A percentile compares a stretch with the other conserved stretches of the same genome.
phyloP scores from a whole-genome alignment of 345 rosid species.

The Gynandropsis gynandra region DNA sequence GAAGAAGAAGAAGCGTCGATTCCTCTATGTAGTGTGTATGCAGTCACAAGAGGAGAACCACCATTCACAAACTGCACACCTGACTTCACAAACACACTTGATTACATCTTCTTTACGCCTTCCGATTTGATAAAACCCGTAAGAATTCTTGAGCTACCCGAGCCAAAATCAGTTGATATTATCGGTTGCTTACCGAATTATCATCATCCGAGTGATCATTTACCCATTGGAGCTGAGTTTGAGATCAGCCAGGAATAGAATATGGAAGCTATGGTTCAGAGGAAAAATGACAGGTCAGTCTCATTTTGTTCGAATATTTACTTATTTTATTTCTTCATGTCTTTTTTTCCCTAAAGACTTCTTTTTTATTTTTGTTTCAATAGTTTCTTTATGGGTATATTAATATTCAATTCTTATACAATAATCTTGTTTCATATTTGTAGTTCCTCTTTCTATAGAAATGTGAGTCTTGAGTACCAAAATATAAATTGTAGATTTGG shows the following conservation, averaged over 20 bases:
- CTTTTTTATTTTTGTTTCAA: too few relatives aligned
- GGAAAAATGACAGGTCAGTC: too few relatives aligned
- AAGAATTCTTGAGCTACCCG: constrained; percentile 61
- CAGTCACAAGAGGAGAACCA: constrained; percentile 67
- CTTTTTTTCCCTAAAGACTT: too few relatives aligned
- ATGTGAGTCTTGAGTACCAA: too few relatives aligned
- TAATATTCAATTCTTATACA: too few relatives aligned
- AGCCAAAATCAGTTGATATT: constrained; percentile 48
- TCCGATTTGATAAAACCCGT: constrained; percentile 46
- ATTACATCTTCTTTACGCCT: constrained; percentile 75
- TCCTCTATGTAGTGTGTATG: constrained; percentile 63
- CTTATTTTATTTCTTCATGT: too few relatives aligned
- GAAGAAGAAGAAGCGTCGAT: constrained; percentile 50
- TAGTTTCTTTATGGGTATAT: too few relatives aligned
- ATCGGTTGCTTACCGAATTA: constrained; percentile 65
- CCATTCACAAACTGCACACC: constrained; percentile 89
- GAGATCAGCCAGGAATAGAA: constrained; percentile 38
- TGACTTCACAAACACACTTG: constrained; percentile 66
- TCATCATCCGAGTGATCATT: constrained; percentile 89
- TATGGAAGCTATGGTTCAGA: constrained; percentile 15
- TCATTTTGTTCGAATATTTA: too few relatives aligned
- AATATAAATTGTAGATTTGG: too few relatives aligned
- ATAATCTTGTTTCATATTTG: too few relatives aligned
- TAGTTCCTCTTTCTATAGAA: too few relatives aligned
- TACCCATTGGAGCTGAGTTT: constrained; percentile 87